Conservation (phyloP, 2,329 filamentous ascomycete genomes). For the Alternaria brassicae region DNA sequence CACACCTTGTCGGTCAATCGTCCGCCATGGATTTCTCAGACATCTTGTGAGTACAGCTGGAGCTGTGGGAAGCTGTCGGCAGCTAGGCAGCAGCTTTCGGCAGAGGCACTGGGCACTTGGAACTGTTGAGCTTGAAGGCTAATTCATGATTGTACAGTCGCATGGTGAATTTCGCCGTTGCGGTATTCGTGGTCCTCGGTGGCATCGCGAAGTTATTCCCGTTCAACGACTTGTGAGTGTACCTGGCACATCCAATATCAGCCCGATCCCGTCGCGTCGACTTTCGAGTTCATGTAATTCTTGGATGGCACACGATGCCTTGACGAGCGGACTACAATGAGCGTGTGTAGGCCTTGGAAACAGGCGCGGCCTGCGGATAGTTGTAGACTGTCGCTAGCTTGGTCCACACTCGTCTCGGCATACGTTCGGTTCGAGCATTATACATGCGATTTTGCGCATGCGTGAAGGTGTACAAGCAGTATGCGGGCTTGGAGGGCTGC, state of each 20-base stretch:
- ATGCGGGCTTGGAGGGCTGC: background rate
- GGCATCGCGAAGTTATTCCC: conserved; percentile 77
- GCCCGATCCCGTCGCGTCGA: conserved; percentile 1
- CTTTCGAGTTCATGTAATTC: background rate
- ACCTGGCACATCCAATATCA: conserved; percentile 32
- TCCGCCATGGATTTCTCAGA: conserved; percentile 85
- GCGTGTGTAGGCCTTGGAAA: background rate
- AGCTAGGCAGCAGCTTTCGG: conserved; percentile 26
- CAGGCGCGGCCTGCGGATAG: background rate
- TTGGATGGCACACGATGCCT: background rate
- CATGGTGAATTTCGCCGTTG: conserved; percentile 90
- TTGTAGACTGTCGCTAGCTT: background rate
- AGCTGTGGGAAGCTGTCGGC: conserved; percentile 21
- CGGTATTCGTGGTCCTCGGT: conserved; percentile 84
- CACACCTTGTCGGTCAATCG: conserved; percentile 38
- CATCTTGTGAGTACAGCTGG: conserved; percentile 73
- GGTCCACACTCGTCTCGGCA: background rate
- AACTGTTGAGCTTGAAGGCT: conserved; percentile 7
- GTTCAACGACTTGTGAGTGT: conserved; percentile 50
- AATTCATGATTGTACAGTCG: conserved; percentile 65
- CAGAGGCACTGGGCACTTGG: conserved; percentile 10
- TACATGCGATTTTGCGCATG: background rate
- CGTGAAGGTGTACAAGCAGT: background rate
- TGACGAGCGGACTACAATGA: background rate
- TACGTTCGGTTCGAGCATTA: background rate